Percentiles rank a stretch among this genome's conserved stretches.
phyloP scores from a whole-genome alignment of 495 filamentous ascomycete species.

The Podospora appendiculata region DNA sequence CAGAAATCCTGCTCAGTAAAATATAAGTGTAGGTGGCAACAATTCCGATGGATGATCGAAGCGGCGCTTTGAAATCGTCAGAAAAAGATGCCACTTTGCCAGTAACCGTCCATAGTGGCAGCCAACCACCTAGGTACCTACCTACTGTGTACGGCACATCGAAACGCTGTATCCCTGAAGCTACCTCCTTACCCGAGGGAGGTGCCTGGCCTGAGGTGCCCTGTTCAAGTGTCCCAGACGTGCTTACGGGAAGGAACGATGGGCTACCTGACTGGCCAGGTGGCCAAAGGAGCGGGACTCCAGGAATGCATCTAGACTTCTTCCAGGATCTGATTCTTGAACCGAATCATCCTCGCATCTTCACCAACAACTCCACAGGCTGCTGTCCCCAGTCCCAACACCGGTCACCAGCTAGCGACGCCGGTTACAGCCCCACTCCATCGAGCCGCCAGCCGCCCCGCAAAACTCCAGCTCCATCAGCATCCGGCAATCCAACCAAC shows the following conservation, averaged over 20 bases:
- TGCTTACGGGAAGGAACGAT: too few relatives aligned
- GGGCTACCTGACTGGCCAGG: too few relatives aligned
- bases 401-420: too few relatives aligned
- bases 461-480: background rate
- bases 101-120: background rate
- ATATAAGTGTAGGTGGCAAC: background rate
- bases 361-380: too few relatives aligned
- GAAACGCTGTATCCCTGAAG: too few relatives aligned
- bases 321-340: background rate
- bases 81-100: conserved; percentile 30
- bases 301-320: too few relatives aligned
- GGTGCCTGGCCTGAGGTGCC: too few relatives aligned
- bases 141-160: too few relatives aligned
- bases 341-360: background rate
- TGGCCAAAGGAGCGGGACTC: too few relatives aligned
- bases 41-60: background rate
- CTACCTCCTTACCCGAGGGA: too few relatives aligned
- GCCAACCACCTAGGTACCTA: background rate
- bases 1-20: conserved; percentile 9
- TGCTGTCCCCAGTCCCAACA: too few relatives aligned
- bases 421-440: background rate
- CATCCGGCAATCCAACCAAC: background rate
- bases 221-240: too few relatives aligned
- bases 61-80: conserved; percentile 22
- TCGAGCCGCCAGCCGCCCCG: background rate